Conservation (phyloP, 495 filamentous ascomycete species). For the Penicillium tannophilum region DNA sequence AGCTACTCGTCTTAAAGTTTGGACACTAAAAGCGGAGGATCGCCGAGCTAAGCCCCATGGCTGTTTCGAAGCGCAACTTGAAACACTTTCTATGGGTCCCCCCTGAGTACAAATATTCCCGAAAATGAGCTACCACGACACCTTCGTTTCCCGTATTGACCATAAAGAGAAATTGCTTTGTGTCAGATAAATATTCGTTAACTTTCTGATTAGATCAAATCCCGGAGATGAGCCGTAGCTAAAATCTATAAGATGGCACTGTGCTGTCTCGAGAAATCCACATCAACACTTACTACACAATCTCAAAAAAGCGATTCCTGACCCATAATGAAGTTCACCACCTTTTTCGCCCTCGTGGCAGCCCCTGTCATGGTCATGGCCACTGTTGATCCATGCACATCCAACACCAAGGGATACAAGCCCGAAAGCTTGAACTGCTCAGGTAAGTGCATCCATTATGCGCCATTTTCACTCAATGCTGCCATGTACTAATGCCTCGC, state of each 20-base stretch:
- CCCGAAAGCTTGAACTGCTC: conserved; percentile 27
- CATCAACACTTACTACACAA: not conserved
- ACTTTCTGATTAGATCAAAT: not conserved
- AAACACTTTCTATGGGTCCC: conserved; percentile 2
- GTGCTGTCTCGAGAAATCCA: not conserved
- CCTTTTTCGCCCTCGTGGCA: conserved; percentile 16
- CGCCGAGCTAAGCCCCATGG: not conserved
- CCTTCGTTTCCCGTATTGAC: not conserved
- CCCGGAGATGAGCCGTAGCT: not conserved
- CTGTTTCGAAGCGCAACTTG: not conserved
- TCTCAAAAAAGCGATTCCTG: no score
- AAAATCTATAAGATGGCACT: not conserved
- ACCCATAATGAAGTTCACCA: conserved; percentile 26
- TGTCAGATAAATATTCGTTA: not conserved
- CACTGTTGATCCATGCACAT: conserved; percentile 30
- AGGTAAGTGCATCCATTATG: conserved; percentile 14
- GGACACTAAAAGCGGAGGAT: not conserved
- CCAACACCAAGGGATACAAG: conserved; percentile 37
- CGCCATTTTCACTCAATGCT: not conserved
- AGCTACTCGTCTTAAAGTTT: no score
- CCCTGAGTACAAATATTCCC: not conserved
- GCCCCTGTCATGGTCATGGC: conserved; percentile 22
- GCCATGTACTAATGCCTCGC: not conserved
- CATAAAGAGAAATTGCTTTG: not conserved
- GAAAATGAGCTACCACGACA: not conserved